phyloP scores from a whole-genome alignment of 805 yeast genomes.

The Metschnikowia koreensis region DNA sequence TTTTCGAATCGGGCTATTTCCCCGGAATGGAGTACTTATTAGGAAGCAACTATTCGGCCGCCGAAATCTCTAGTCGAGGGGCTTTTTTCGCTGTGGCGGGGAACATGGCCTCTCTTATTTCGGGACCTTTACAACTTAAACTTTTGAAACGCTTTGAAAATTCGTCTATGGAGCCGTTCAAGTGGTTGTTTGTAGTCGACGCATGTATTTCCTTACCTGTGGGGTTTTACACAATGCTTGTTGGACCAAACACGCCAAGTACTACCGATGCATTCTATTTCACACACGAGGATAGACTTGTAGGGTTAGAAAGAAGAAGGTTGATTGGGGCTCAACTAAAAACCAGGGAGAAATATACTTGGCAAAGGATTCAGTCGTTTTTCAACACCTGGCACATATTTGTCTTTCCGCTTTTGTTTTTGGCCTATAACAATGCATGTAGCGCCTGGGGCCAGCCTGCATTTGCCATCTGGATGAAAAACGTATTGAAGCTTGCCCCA shows the following conservation, averaged over 20 bases:
- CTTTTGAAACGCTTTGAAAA: conserved; percentile 24
- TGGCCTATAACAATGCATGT: conserved; percentile 37
- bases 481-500: conserved; percentile 29
- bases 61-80: conserved; percentile 30
- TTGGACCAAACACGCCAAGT: conserved; percentile 35
- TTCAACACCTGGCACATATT: conserved; percentile 50
- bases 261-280: conserved; percentile 34
- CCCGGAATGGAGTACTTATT: conserved; percentile 59
- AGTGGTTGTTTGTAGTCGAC: conserved; percentile 36
- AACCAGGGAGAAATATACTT: conserved; percentile 40
- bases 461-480: conserved; percentile 46
- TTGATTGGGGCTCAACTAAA: conserved; percentile 37
- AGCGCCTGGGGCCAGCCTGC: conserved; percentile 41
- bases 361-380: conserved; percentile 37
- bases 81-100: conserved; percentile 32
- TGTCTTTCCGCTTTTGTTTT: conserved; percentile 42
- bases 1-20: conserved; percentile 50
- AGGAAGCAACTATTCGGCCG: conserved; percentile 29
- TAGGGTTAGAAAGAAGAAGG: conserved; percentile 45
- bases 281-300: conserved; percentile 27
- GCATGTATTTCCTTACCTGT: conserved; percentile 34
- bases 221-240: conserved; percentile 31
- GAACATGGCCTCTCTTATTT: conserved; percentile 26
- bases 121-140: conserved; percentile 35
- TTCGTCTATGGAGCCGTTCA: conserved; percentile 27